Conservation (phyloP, 2,329 filamentous ascomycete genomes). For the Cladosporium phlei region DNA sequence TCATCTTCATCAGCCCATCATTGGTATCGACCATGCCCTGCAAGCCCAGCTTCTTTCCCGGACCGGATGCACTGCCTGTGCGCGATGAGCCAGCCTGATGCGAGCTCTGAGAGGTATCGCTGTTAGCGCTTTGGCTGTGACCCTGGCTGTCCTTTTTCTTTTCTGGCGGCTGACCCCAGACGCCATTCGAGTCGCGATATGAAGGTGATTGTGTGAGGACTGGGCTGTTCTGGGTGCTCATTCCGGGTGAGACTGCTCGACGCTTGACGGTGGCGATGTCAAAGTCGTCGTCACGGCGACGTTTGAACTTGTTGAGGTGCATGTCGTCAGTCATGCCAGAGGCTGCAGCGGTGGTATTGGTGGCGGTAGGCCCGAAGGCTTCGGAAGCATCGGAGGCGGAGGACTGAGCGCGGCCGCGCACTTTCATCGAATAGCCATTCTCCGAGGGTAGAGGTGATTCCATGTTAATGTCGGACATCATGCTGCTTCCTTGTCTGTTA, state of each 20-base stretch:
- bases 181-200: conserved; percentile 59
- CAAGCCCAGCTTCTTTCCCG: conserved; percentile 62
- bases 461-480: conserved; percentile 63
- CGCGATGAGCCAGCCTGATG: conserved; percentile 8
- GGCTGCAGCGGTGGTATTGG: conserved; percentile 11
- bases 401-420: conserved; percentile 29
- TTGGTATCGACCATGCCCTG: conserved; percentile 96
- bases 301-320: conserved; percentile 50
- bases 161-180: conserved; percentile 64
- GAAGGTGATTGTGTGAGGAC: conserved; percentile 75
- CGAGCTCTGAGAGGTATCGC: conserved; percentile 40
- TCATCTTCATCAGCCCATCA: conserved; percentile 94
- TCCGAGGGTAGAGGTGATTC: conserved; percentile 52
- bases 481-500: conserved; percentile 49
- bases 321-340: conserved; percentile 30
- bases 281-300: conserved; percentile 86
- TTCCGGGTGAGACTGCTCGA: conserved; percentile 82
- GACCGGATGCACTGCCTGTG: conserved; percentile 4
- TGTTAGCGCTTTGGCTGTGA: conserved; percentile 27
- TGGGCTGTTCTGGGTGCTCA: conserved; percentile 87
- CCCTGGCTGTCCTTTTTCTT: conserved; percentile 38
- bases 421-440: conserved; percentile 22
- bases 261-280: conserved; percentile 85
- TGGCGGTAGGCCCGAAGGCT: conserved; percentile 22
- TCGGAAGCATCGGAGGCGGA: conserved; percentile 31